Evolutionary conservation across 1,139 yeast species (phyloP).

Genomic region (Lodderomyces theae): DNA sequence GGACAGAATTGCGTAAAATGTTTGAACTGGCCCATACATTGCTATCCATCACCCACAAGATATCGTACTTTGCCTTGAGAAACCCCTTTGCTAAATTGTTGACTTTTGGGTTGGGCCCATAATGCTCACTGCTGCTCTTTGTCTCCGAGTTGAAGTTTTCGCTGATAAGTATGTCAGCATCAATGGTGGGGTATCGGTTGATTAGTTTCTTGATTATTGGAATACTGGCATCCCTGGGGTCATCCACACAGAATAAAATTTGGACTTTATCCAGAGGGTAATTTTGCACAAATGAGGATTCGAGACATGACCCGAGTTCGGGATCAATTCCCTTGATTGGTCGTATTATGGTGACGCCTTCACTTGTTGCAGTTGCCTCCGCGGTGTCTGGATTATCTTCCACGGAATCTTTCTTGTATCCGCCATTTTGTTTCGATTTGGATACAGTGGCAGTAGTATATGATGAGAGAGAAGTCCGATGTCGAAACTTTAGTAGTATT

Average conservation of each 20-base stretch:
- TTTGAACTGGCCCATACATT: constrained; percentile 78
- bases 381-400: constrained; percentile 1
- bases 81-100: constrained; percentile 83
- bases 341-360: constrained; percentile 76
- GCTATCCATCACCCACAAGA: constrained; percentile 85
- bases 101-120: constrained; percentile 88
- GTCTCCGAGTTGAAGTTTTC: constrained; percentile 27
- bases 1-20: constrained; percentile 64
- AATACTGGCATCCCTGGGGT: constrained; percentile 60
- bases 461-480: constrained; percentile 20
- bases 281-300: constrained; percentile 64
- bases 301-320: constrained; percentile 65
- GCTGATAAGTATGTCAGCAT: constrained; percentile 57
- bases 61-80: constrained; percentile 61
- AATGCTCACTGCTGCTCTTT: constrained; percentile 39
- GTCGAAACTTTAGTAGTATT: constrained; percentile 36
- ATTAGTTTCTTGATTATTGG: constrained; percentile 54
- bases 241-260: constrained; percentile 73
- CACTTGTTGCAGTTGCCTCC: constrained; percentile 22
- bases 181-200: constrained; percentile 52
- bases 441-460: neutral
- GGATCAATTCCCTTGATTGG: constrained; percentile 87
- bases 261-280: constrained; percentile 63
- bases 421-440: neutral
- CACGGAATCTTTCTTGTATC: neutral